phyloP scores from a whole-genome alignment of 352 stramenopile species.

The Globisporangium spinosum region DNA sequence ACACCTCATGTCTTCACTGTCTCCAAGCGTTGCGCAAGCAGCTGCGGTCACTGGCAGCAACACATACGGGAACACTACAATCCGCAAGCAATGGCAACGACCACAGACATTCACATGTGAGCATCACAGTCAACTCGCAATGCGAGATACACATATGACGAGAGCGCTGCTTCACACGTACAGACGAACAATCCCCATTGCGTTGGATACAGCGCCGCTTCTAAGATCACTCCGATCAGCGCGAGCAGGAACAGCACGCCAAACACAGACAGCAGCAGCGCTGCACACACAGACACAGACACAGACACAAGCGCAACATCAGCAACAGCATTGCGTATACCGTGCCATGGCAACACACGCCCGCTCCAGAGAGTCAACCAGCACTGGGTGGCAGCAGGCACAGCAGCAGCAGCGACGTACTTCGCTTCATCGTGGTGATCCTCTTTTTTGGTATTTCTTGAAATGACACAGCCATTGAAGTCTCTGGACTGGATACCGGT shows the following conservation, averaged over 20 bases:
- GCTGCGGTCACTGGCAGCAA: constrained; percentile 58
- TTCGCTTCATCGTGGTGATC: constrained; percentile 3
- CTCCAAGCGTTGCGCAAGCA: constrained; percentile 44
- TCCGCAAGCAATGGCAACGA: background rate
- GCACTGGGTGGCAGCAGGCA: background rate
- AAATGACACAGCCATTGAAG: too few species aligned
- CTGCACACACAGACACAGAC: constrained; percentile 16
- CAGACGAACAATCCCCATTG: constrained; percentile 66
- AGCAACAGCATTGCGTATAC: background rate
- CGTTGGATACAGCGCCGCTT: constrained; percentile 52
- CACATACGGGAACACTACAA: constrained; percentile 59
- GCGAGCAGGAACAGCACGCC: constrained; percentile 52
- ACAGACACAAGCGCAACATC: background rate
- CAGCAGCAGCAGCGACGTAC: background rate
- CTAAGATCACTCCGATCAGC: constrained; percentile 51
- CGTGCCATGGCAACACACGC: background rate
- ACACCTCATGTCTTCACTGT: constrained; percentile 50
- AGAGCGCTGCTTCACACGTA: constrained; percentile 16
- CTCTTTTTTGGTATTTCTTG: too few species aligned
- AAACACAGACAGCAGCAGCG: constrained; percentile 34
- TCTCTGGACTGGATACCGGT: too few species aligned
- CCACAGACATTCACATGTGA: background rate
- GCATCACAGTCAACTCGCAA: background rate
- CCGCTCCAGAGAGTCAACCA: background rate
- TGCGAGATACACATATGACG: background rate